Base-by-base conservation (phyloP, 208 protist genomes). In the Trypanosoma cruzi region DNA sequence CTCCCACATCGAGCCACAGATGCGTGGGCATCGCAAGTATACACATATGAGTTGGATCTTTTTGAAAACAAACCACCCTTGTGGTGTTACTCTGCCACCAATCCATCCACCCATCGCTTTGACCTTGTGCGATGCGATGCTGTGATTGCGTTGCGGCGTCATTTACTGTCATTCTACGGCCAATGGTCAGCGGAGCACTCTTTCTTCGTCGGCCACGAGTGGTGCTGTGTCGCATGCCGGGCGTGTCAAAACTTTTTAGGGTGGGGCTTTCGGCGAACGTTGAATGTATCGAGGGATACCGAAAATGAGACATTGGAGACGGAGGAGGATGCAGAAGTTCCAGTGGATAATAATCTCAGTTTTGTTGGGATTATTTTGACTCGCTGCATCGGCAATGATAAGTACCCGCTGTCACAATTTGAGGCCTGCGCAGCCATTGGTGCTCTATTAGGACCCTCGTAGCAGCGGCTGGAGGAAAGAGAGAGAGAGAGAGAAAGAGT, bases 31-130 rank as follows among this genome's bases (percentile, higher is more conserved):
- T 53, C 73, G 16, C 85, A 95, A 16, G 86, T 89, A 14, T 95
- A 87, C 74, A 67, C 76, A 37, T 95, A 95, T 64, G 81, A 92
- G 50, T 64, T 93, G 18, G 86, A 95, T 42, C 77, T 95, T 20
- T 91, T 92, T 55, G 58, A 50, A 3, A 82, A 82, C 16, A 76
- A 71, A 0, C 40, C 64, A 1, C 77, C 81, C 0, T 56, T 92
- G 13, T 91, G 89, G 77, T 81, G 77, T 40, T 96, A 93, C 79
- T 92, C 85, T 24, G 90, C 90, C 34, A 92, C 86, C 2, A 96
- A 96, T 72, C 84, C 87, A 11, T 72, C 54, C 26, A 57, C 66
- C 24, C 64, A 64, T 5, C 85, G 90, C 37, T 96, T 96, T 59
- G 90, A 96, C 65, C 62, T 96, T 0, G 13, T 96, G 8, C 86